Conservation (phyloP, 257 asterid genomes). For the Ballota nigra region DNA sequence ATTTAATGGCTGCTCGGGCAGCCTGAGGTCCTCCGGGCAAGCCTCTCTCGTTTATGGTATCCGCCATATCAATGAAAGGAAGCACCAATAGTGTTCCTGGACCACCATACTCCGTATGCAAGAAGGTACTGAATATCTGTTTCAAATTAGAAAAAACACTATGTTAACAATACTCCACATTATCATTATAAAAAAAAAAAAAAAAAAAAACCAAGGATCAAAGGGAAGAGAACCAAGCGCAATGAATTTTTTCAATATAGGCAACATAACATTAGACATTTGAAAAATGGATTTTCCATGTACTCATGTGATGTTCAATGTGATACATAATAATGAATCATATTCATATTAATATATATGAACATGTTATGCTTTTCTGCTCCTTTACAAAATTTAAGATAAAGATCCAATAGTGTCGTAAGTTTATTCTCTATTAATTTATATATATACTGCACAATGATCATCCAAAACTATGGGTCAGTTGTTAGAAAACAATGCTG, state of each 20-base stretch:
- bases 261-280: neutral
- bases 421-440: neutral
- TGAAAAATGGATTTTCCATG: neutral
- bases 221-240: neutral
- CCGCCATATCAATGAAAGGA: slow-evolving; percentile 90
- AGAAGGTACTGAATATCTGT: slow-evolving; percentile 70
- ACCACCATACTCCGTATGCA: slow-evolving; percentile 87
- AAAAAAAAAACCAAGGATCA: neutral
- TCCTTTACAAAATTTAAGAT: too few relatives aligned
- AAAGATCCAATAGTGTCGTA: too few relatives aligned
- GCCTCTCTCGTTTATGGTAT: slow-evolving; percentile 71
- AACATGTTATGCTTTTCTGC: neutral
- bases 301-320: neutral
- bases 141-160: neutral
- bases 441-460: neutral
- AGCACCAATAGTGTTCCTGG: slow-evolving; percentile 83
- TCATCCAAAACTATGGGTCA: neutral
- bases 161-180: neutral
- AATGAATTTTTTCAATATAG: neutral
- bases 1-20: slow-evolving; percentile 83
- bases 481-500: neutral
- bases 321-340: neutral
- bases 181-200: neutral
- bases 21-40: slow-evolving; percentile 96
- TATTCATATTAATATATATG: neutral